Evolutionary conservation across 2,329 filamentous ascomycete species (phyloP).

Genomic region (Phialophora macrospora): DNA sequence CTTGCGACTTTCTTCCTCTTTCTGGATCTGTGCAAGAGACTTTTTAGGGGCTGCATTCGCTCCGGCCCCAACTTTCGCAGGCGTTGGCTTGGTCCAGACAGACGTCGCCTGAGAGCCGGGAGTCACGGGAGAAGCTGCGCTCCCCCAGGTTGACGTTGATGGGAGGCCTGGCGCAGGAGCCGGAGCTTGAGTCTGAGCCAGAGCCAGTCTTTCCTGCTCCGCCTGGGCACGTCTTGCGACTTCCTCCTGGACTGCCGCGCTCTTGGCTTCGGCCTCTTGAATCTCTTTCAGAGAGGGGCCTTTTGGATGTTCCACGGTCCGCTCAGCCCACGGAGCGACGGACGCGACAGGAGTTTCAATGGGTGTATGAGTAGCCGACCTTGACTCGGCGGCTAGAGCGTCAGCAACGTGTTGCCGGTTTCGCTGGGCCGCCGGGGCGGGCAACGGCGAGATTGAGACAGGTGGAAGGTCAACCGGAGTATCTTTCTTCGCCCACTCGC

Average conservation of each 20-base stretch:
- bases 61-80: constrained; percentile 48
- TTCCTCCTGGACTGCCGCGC: constrained; percentile 87
- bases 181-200: constrained; percentile 61
- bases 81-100: constrained; percentile 58
- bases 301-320: constrained; percentile 72
- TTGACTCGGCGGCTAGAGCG: constrained; percentile 64
- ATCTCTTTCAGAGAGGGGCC: constrained; percentile 95
- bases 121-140: constrained; percentile 69
- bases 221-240: constrained; percentile 73
- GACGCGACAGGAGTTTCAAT: constrained; percentile 70
- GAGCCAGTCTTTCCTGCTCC: constrained; percentile 71
- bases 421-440: constrained; percentile 86
- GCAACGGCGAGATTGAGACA: constrained; percentile 78
- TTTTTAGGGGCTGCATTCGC: constrained; percentile 67
- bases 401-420: constrained; percentile 84
- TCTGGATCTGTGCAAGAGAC: constrained; percentile 93
- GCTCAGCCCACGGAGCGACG: constrained; percentile 93
- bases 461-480: constrained; percentile 67
- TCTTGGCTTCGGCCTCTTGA: constrained; percentile 91
- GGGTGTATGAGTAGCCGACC: constrained; percentile 79
- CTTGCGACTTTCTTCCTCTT: constrained; percentile 91
- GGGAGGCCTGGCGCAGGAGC: constrained; percentile 79
- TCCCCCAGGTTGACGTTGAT: constrained; percentile 87
- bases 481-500: constrained; percentile 62
- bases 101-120: constrained; percentile 52